Base-by-base conservation (phyloP, 495 filamentous ascomycete species). In the Corynascus novoguineensis region DNA sequence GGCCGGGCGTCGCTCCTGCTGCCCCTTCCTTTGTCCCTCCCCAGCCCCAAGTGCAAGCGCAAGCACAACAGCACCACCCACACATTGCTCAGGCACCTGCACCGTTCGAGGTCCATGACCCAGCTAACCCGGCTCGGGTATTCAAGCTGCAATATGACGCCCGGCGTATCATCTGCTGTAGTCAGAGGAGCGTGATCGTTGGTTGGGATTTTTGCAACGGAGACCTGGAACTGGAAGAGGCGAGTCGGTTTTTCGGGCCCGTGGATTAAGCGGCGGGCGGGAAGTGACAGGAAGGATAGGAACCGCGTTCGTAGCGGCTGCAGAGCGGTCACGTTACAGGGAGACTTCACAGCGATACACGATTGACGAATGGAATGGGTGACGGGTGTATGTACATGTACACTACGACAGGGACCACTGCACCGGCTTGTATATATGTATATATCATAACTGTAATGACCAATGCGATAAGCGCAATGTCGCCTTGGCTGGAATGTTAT, bases 121-220 rank as follows among this genome's bases (percentile, higher is more conserved):
- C 53, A 40, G 67, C 66, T 53, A 83, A 83, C 56, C 69, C 78
- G 50, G 80, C 83, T 14, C 73, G 93, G 27, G 89, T 98, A n/a
- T 98, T 97, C 75, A 98, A 98, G 72, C 78, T 97, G 25, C 95
- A 98, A 73, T 98, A 97, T 63, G 93, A 98, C 65, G 86, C 91
- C 0, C 80, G 92, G 44, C 85, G 92, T 67, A 95, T 98, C 68
- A 88, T 98, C 52, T 96, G 91, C 72, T 95, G 92, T 61, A 89
- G 86, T 46, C 90, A 96, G 64, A 87, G 93, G 55, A 86, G 84
- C 29, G 84, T 86, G 49, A 97, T 98, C 58, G 89, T 97, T 4
- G 93, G 92, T 4, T 98, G 93, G 93, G 93, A 98, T 73, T 98
- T 96, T 78, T 92, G 90, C 48, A 87, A 87, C 61, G 87, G 82